Percentiles rank a stretch among this genome's conserved stretches.
Evolutionary conservation across 108 stramenopile genomes (phyloP).

Genomic region (Chaetoceros muelleri): DNA sequence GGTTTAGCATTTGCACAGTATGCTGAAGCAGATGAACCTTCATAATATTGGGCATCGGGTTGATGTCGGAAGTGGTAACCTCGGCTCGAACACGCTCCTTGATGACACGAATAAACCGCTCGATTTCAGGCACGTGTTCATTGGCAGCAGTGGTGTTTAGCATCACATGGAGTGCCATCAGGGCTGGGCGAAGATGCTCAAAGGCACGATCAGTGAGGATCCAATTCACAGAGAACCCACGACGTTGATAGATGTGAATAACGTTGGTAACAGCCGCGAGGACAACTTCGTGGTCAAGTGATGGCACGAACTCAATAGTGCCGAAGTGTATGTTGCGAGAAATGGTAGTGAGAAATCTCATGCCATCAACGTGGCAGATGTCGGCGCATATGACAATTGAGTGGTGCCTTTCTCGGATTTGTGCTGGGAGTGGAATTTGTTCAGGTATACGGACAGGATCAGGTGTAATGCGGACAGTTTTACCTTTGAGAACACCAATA

Average conservation of each 20-base stretch:
- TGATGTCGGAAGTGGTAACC: no score
- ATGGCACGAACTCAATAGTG: no score
- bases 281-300: no score
- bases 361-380: background rate
- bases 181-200: background rate
- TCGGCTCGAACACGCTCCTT: background rate
- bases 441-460: background rate
- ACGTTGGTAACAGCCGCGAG: no score
- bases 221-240: background rate
- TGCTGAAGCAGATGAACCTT: no score
- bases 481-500: background rate
- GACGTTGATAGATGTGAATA: slow-evolving; percentile 1
- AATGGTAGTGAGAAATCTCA: no score
- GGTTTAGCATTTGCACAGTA: no score
- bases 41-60: no score
- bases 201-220: no score
- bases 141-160: slow-evolving; percentile 9
- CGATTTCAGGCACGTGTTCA: no score
- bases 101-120: background rate
- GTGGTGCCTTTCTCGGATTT: background rate
- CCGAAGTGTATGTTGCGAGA: no score
- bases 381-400: background rate
- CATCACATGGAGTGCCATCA: background rate
- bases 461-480: background rate
- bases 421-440: background rate